Evolutionary conservation across 345 rosid genomes (phyloP).

Genomic region (Salix arbutifolia): DNA sequence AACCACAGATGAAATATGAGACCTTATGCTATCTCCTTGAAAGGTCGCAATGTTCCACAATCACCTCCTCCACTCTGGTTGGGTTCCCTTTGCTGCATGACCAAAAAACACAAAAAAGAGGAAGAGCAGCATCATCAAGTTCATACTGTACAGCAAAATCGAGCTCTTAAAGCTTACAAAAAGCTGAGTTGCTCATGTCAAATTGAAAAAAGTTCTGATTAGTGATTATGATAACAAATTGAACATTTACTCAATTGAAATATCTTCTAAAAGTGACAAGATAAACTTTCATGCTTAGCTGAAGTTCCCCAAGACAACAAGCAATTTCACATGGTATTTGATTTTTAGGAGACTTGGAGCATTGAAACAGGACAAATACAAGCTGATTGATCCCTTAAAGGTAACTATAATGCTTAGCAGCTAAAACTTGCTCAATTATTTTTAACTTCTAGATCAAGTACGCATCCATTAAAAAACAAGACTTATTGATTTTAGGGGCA

Average conservation of each 20-base stretch:
- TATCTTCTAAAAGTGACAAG: neutral
- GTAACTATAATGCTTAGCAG: neutral
- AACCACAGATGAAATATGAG: conserved; percentile 6
- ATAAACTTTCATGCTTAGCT: neutral
- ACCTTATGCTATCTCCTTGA: conserved; percentile 11
- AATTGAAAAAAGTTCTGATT: neutral
- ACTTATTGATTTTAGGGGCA: conserved; percentile 1
- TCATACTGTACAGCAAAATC: too few relatives aligned
- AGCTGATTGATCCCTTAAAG: neutral
- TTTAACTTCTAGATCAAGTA: neutral
- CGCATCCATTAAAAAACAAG: conserved; percentile 2
- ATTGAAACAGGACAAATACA: neutral
- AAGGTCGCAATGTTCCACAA: neutral
- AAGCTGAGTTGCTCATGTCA: neutral
- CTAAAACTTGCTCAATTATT: neutral
- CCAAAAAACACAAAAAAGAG: neutral
- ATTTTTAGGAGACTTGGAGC: neutral
- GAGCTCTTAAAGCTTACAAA: neutral
- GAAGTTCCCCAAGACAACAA: neutral
- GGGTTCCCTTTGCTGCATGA: conserved; percentile 55
- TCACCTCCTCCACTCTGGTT: conserved; percentile 61
- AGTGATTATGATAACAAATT: neutral
- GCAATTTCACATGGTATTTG: neutral
- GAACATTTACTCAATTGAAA: neutral
- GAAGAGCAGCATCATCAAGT: too few relatives aligned